Conservation (phyloP, 352 stramenopile genomes). For the Phytophthora multivora region DNA sequence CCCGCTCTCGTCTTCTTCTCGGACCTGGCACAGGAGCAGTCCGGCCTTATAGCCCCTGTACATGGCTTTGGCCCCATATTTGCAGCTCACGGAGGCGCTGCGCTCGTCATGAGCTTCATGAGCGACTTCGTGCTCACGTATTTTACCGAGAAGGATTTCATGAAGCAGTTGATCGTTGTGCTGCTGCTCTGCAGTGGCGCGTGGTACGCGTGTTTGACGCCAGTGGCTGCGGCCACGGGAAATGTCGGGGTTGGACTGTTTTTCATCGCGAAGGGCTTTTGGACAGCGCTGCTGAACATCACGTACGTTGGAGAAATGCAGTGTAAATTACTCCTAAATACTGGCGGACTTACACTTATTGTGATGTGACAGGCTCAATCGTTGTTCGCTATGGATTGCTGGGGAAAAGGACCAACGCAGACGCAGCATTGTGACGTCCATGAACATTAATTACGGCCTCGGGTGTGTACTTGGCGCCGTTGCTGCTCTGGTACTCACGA, state of each 20-base stretch:
- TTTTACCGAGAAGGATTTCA: slow-evolving; percentile 64
- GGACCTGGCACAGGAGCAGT: slow-evolving; percentile 41
- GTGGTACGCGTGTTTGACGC: slow-evolving; percentile 72
- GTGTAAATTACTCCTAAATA: not conserved
- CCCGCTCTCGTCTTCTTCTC: slow-evolving; percentile 74
- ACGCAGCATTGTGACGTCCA: slow-evolving; percentile 72
- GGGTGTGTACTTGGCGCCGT: slow-evolving; percentile 60
- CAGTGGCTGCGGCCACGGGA: slow-evolving; percentile 60
- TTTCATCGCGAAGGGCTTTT: slow-evolving; percentile 80
- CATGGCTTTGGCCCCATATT: slow-evolving; percentile 79
- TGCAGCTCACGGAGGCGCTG: slow-evolving; percentile 66
- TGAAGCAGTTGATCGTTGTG: slow-evolving; percentile 74
- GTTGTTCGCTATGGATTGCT: slow-evolving; percentile 71
- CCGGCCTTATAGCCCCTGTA: slow-evolving; percentile 52
- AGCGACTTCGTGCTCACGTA: slow-evolving; percentile 77
- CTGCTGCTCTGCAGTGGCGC: slow-evolving; percentile 58
- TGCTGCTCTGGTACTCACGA: slow-evolving; percentile 53
- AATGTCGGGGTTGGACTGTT: slow-evolving; percentile 70
- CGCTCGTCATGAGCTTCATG: slow-evolving; percentile 80
- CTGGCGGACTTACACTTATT: slow-evolving; percentile 3
- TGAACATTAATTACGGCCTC: slow-evolving; percentile 76
- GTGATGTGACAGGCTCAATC: slow-evolving; percentile 49
- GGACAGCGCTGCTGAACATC: slow-evolving; percentile 79
- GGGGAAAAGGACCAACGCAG: slow-evolving; percentile 71
- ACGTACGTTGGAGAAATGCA: slow-evolving; percentile 42